Evolutionary conservation across 2,329 filamentous ascomycete species (phyloP).

Genomic region (Bertia moriformis): DNA sequence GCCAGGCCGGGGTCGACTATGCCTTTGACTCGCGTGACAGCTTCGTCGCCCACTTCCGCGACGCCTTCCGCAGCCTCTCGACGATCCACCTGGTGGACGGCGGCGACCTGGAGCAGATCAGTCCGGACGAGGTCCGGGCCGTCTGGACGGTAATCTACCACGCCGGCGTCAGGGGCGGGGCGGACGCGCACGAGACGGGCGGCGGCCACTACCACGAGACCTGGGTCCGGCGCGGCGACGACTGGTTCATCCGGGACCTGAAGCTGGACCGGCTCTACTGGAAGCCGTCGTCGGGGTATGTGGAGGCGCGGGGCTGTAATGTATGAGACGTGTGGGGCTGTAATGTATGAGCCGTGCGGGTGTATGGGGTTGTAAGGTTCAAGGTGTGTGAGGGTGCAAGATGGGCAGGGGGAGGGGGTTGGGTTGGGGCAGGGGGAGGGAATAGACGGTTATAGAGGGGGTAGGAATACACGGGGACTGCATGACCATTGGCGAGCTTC

Average conservation of each 20-base stretch:
- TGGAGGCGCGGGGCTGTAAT: no score
- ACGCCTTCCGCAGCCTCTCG: constrained; percentile 3
- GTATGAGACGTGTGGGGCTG: no score
- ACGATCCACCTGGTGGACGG: constrained; percentile 2
- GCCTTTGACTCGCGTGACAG: constrained; percentile 2
- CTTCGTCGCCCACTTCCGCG: constrained; percentile 3
- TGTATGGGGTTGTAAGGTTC: no score
- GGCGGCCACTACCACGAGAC: constrained; percentile 7
- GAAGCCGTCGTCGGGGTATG: constrained; percentile 3
- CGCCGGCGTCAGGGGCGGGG: constrained; percentile 2
- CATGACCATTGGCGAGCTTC: no score
- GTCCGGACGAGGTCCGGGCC: constrained; percentile 6
- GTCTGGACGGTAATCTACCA: constrained; percentile 4
- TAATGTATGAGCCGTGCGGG: no score
- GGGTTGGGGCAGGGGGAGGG: no score
- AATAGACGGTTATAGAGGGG: no score
- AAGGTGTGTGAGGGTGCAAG: no score
- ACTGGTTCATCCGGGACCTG: constrained; percentile 4
- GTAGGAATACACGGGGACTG: no score
- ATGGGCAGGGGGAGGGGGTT: no score
- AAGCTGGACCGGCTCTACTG: constrained; percentile 5
- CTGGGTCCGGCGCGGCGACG: constrained; percentile 3
- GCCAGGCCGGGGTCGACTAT: not conserved
- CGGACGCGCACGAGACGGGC: no score
- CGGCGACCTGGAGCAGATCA: constrained; percentile 4